phyloP scores from a whole-genome alignment of 2,329 filamentous ascomycete species.

The Rasamsonia emersonii region DNA sequence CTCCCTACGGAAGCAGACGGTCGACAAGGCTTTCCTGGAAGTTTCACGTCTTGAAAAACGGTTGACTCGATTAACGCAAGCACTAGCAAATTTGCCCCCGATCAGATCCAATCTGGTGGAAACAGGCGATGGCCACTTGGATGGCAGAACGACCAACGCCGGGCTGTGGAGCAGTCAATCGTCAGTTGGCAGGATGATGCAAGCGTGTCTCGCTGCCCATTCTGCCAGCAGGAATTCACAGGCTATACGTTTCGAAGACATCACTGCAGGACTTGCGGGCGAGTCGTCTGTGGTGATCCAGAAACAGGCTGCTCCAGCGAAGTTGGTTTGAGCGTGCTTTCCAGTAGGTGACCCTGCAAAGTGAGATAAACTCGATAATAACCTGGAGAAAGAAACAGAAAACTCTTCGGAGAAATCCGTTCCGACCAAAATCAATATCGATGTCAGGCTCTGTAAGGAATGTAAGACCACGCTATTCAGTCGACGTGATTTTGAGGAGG shows the following conservation, averaged over 20 bases:
- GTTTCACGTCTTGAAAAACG: slow-evolving; percentile 85
- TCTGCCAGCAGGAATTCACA: slow-evolving; percentile 92
- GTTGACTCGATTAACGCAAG: slow-evolving; percentile 76
- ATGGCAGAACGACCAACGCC: slow-evolving; percentile 66
- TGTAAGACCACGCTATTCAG: slow-evolving; percentile 67
- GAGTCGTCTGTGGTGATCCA: slow-evolving; percentile 84
- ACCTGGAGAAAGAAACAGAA: slow-evolving; percentile 5
- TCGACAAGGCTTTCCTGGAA: slow-evolving; percentile 81
- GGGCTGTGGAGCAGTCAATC: slow-evolving; percentile 78
- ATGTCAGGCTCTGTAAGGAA: slow-evolving; percentile 86
- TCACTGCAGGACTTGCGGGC: slow-evolving; percentile 88
- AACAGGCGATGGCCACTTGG: slow-evolving; percentile 45
- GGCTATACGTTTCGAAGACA: slow-evolving; percentile 88
- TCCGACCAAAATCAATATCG: slow-evolving; percentile 56
- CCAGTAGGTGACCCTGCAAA: slow-evolving; percentile 40
- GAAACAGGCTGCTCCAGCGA: slow-evolving; percentile 78
- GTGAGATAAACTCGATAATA: neutral
- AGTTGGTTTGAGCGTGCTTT: slow-evolving; percentile 67
- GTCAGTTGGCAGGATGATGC: slow-evolving; percentile 94
- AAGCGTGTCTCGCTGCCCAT: slow-evolving; percentile 71
- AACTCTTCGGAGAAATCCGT: slow-evolving; percentile 34
- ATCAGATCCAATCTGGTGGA: slow-evolving; percentile 47
- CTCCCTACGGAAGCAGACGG: slow-evolving; percentile 61
- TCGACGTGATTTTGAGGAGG: slow-evolving; percentile 67
- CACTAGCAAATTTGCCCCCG: slow-evolving; percentile 68